Evolutionary conservation across 2,329 filamentous ascomycete species (phyloP).

Genomic region (Xylariaceae sp.): DNA sequence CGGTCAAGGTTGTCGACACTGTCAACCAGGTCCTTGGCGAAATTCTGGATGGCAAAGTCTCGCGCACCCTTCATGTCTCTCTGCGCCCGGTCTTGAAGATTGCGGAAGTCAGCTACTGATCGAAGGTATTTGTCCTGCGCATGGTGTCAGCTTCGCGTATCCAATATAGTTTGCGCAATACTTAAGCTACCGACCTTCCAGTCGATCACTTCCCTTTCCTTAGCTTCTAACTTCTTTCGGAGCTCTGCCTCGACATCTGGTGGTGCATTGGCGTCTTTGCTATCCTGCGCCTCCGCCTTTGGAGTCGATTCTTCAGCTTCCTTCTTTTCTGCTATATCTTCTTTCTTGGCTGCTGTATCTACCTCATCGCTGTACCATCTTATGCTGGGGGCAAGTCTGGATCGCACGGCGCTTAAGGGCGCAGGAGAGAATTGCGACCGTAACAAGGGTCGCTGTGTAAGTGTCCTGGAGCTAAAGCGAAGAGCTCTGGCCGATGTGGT

Average conservation of each 20-base stretch:
- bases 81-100: constrained; percentile 91
- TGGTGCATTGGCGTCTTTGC: constrained; percentile 40
- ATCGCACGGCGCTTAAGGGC: constrained; percentile 38
- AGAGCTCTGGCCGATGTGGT: constrained; percentile 35
- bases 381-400: constrained; percentile 27
- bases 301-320: constrained; percentile 41
- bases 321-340: constrained; percentile 43
- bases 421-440: constrained; percentile 49
- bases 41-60: constrained; percentile 94
- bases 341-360: no score
- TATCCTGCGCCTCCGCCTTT: constrained; percentile 42
- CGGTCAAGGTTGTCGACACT: constrained; percentile 97
- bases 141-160: constrained; percentile 4
- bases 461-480: constrained; percentile 37
- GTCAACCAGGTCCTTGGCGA: constrained; percentile 93
- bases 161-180: background rate
- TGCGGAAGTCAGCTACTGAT: constrained; percentile 94
- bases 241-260: constrained; percentile 52
- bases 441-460: constrained; percentile 53
- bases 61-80: constrained; percentile 86
- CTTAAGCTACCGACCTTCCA: constrained; percentile 70
- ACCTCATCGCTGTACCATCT: constrained; percentile 44
- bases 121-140: constrained; percentile 89
- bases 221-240: constrained; percentile 70
- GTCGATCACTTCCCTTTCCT: constrained; percentile 74